Conservation (phyloP, 225 moss, liverwort and hornwort species). For the Ulota crispa region DNA sequence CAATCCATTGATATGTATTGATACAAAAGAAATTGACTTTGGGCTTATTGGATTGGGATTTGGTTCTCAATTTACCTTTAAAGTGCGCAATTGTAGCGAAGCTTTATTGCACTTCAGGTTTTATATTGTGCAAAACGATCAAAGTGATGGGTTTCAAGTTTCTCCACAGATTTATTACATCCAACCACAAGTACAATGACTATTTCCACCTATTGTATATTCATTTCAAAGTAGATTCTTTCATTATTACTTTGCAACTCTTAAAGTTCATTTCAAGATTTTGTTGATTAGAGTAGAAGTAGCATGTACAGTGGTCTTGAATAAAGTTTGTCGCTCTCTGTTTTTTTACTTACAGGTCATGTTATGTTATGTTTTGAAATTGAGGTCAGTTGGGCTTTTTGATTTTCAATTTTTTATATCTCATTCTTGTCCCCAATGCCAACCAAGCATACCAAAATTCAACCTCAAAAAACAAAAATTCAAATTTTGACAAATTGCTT, state of each 20-base stretch:
- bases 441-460: too few relatives aligned
- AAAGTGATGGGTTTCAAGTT: conserved; percentile 18
- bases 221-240: neutral
- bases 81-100: conserved; percentile 63
- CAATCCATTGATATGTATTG: conserved; percentile 64
- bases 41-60: conserved; percentile 71
- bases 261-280: neutral
- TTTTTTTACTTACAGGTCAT: too few relatives aligned
- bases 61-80: conserved; percentile 43
- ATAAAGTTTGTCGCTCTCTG: too few relatives aligned
- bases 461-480: too few relatives aligned
- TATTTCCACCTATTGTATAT: neutral
- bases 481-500: too few relatives aligned
- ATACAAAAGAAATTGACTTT: conserved; percentile 57
- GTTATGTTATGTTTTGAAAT: too few relatives aligned
- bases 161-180: conserved; percentile 4
- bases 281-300: neutral
- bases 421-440: too few relatives aligned
- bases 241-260: neutral
- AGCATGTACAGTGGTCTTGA: too few relatives aligned
- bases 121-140: conserved; percentile 43
- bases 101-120: conserved; percentile 58
- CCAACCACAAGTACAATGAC: conserved; percentile 28
- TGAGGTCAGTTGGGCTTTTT: too few relatives aligned
- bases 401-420: too few relatives aligned